Evolutionary conservation across 129 eudicot species (phyloP), one percentile per base, ranked within the genome.

Genomic region (Ambrosia artemisiifolia): DNA sequence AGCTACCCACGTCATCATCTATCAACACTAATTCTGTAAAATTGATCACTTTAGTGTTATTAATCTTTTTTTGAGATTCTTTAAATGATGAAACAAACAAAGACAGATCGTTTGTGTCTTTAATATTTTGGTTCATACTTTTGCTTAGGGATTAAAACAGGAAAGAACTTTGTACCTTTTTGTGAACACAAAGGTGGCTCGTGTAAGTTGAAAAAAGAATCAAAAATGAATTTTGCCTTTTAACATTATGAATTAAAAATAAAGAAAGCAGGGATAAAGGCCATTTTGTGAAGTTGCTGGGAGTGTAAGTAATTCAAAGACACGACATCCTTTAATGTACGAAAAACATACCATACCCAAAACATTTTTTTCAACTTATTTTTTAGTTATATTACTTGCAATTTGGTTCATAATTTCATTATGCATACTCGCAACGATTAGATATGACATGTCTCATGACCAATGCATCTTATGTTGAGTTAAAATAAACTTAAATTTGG

Each of bases 261-360:
- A 35, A 57, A 44, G 24, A n/a, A 53, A 51, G 42, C 36, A 33
- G 6, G 18, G 47, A 33, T 64, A 74, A 51, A 36, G 34, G 65
- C 2, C 55, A 65, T 64, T 40, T 36, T 36, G 43, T 50, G 34
- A 74, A 51, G 32, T 64, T 74, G 65, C 79, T 64, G 53, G 20
- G 19, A 74, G 79, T 64, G 24, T 38, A 36, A 18, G 42, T 28
- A 51, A 74, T 74, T 74, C 46, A 64, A 51, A 74, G 11, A 51
- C 71, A 63, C 70, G 78, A 47, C 43, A 74, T 63, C 71, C 28
- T 50, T 49, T 47, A 16, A 73, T 72, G 47, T 62, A 72, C 46
- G 70, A 16, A 28, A 60, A 43, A 30, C 59, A 60, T 12, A 30
- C 32, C 43, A 71, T 48, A 20, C 6, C 35, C 32, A 5, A 38